Evolutionary conservation across 768 basidiomycete species (phyloP).

Genomic region (Auriscalpium microsporum): DNA sequence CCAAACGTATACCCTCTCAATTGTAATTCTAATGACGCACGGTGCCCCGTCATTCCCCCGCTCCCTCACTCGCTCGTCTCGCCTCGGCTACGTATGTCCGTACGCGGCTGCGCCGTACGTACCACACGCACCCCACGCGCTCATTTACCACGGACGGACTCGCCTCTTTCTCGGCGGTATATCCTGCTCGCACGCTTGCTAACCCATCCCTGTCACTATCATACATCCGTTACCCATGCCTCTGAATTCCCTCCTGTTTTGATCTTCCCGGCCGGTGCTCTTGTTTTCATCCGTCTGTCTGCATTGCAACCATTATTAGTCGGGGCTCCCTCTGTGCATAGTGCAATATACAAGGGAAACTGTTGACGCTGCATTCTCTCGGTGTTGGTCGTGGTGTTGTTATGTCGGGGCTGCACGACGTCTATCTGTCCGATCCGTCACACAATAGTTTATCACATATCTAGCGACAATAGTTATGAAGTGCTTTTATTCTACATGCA

Average conservation of each 20-base stretch:
- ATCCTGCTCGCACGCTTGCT: constrained; percentile 11
- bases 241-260: constrained; percentile 2
- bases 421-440: neutral
- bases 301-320: constrained; percentile 14
- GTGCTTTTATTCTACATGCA: constrained; percentile 4
- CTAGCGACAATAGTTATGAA: constrained; percentile 6
- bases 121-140: constrained; percentile 3
- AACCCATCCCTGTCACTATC: constrained; percentile 5
- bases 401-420: constrained; percentile 1
- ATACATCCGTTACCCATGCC: neutral
- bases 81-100: constrained; percentile 1
- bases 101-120: constrained; percentile 15
- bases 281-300: constrained; percentile 17
- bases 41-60: constrained; percentile 10
- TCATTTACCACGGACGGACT: constrained; percentile 18
- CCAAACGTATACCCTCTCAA: constrained; percentile 15
- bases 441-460: constrained; percentile 8
- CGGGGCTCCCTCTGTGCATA: constrained; percentile 14
- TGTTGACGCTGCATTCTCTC: constrained; percentile 11
- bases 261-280: constrained; percentile 12
- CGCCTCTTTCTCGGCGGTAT: neutral
- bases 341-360: constrained; percentile 16
- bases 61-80: neutral
- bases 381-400: too few species aligned
- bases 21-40: constrained; percentile 19